Evolutionary conservation across 1,284 basidiomycete species (phyloP), one percentile per base, ranked within the genome.

Genomic region (Stereum hirsutum): DNA sequence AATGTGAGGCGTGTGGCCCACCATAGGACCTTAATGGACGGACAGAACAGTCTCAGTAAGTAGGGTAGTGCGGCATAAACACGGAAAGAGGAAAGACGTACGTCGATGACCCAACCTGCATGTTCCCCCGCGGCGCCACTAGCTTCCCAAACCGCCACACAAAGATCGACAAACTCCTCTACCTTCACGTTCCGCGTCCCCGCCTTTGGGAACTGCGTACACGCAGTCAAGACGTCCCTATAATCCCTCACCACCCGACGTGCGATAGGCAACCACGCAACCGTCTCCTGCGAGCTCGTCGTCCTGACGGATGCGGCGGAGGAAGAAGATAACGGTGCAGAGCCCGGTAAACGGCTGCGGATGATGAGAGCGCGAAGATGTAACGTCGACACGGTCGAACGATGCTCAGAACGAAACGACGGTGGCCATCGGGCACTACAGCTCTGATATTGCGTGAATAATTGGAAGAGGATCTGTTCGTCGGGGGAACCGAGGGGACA

Each of bases 1-100:
- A 96, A 95, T 0, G 92, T 96, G 19, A 91, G 72, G 15, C 82
- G 80, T 7, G 89, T 92, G 1, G 89, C 83, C 89, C 90, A 92
- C 85, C 90, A 93, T 1, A 96, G 69, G 12, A 89, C 71, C 78
- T 91, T 52, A 5, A 50, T 41, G 39, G n/a, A n/a, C n/a, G n/a
- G n/a, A n/a, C n/a, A n/a, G n/a, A n/a, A n/a, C n/a, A 52, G 42
- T 44, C 41, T 44, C 46, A 43, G 21, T 54, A 49, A 40, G 39
- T 44, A 43, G 28, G 44, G 41, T 41, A 14, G 44, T 39, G 30
- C 39, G 23, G 35, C 41, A 46, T 6, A 11, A 5, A 21, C 33
- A 34, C 4, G 14, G 11, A 19, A 11, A 74, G 17, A 41, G 39
- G n/a, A 24, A 31, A 24, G 7, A 21, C 78, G 54, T 51, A 84